These are phyloP conservation scores for Solanum clarkiae DNA, from an alignment of 257 asterid species.

Conservation along the genomic window DNA sequence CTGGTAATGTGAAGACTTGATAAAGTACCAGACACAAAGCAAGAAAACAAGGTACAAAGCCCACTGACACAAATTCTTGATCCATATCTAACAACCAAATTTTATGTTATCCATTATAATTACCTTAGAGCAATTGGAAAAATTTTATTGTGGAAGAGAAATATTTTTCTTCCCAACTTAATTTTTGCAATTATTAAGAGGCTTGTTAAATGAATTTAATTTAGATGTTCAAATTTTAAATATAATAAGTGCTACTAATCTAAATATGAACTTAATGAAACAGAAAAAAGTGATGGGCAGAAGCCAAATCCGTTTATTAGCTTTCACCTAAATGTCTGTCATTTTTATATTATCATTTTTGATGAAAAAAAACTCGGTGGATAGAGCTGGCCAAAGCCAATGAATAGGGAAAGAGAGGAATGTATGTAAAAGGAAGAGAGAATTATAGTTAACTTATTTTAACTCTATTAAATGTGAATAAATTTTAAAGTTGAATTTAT, in stretches of 20 bases:
- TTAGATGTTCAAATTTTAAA: no score
- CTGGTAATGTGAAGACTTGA: not conserved
- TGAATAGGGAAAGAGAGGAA: not conserved
- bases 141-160: no score
- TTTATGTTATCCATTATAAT: not conserved
- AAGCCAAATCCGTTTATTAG: not conserved
- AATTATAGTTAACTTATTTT: no score
- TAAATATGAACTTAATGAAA: no score
- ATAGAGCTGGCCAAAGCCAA: not conserved
- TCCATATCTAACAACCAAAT: not conserved
- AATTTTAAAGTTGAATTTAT: no score
- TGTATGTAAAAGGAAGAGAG: not conserved
- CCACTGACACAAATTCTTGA: not conserved
- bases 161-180: no score
- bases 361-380: not conserved
- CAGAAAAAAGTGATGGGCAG: no score
- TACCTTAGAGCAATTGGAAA: no score
- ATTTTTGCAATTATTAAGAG: no score
- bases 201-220: no score
- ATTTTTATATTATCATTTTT: not conserved
- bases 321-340: not conserved
- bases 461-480: no score
- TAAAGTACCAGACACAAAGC: not conserved
- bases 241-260: no score
- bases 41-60: not conserved